These are phyloP conservation scores for Rhodotorula sp. DNA, from an alignment of 1,284 basidiomycete genomes.

Conservation along the genomic window DNA sequence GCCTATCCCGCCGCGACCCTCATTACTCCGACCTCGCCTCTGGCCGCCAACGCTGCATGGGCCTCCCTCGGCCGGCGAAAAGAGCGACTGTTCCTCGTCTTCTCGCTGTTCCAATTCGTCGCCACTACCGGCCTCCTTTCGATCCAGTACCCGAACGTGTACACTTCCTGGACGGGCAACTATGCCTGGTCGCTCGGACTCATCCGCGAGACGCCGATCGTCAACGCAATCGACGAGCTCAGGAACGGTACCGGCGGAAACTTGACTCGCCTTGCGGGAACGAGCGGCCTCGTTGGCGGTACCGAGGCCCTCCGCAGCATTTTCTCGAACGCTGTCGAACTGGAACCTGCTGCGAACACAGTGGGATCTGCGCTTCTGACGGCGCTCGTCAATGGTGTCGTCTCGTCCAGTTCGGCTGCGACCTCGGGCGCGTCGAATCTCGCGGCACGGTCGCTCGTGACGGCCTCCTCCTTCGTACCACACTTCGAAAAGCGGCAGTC, in stretches of 20 bases:
- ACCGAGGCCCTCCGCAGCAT: conserved; percentile 27
- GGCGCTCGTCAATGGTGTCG: conserved; percentile 2
- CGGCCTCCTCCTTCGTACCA: neutral
- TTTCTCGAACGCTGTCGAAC: conserved; percentile 41
- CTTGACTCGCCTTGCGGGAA: conserved; percentile 60
- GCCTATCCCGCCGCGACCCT: conserved; percentile 49
- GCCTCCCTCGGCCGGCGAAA: conserved; percentile 44
- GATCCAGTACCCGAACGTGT: conserved; percentile 82
- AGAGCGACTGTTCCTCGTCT: conserved; percentile 69
- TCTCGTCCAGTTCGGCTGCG: neutral
- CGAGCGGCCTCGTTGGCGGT: conserved; percentile 56
- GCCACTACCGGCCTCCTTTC: conserved; percentile 71
- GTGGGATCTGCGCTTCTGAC: conserved; percentile 48
- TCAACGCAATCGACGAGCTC: conserved; percentile 75
- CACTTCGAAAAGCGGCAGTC: neutral
- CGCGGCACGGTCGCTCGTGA: conserved; percentile 5
- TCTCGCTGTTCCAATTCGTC: conserved; percentile 78
- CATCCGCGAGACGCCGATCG: conserved; percentile 66
- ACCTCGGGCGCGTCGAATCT: neutral
- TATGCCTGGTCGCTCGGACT: conserved; percentile 86
- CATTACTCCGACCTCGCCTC: conserved; percentile 31
- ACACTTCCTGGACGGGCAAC: conserved; percentile 68
- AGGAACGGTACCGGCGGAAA: conserved; percentile 75
- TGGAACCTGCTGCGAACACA: conserved; percentile 56
- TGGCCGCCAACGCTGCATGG: conserved; percentile 16